Percentiles rank a stretch among this genome's conserved stretches.
These are phyloP conservation scores for Sporothrix brasiliensis DNA, from an alignment of 2,329 filamentous ascomycete genomes.

Conservation along the genomic window DNA sequence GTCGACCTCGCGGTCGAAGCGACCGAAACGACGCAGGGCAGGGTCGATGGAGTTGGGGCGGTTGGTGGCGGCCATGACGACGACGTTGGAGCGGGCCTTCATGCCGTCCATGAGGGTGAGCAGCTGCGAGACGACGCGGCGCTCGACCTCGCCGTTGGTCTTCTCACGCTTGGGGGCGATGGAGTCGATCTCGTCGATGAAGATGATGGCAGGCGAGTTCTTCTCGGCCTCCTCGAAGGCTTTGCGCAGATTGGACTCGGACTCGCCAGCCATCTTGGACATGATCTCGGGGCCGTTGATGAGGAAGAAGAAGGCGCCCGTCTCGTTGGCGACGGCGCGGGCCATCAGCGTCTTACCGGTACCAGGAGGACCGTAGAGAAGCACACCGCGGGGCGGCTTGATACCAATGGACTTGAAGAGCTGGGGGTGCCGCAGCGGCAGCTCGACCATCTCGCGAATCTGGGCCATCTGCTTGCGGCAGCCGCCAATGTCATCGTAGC, in stretches of 20 bases:
- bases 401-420: constrained; percentile 99
- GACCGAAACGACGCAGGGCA: constrained; percentile 93
- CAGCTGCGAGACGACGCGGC: constrained; percentile 96
- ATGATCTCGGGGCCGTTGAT: constrained; percentile 99
- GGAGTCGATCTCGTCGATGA: constrained; percentile 99
- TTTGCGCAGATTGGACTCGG: constrained; percentile 95
- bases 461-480: constrained; percentile 99
- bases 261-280: constrained; percentile 99
- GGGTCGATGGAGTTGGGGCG: constrained; percentile 98
- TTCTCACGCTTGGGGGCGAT: constrained; percentile 99
- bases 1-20: constrained; percentile 98
- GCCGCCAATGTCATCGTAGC: constrained; percentile 98
- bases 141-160: constrained; percentile 98
- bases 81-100: constrained; percentile 98
- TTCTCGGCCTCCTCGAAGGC: constrained; percentile 99
- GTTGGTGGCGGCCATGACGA: constrained; percentile 99
- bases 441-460: constrained; percentile 97
- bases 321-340: constrained; percentile 97
- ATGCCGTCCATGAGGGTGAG: constrained; percentile 98
- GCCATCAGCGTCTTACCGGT: constrained; percentile 99
- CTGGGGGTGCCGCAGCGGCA: constrained; percentile 93
- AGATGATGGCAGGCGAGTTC: constrained; percentile 98
- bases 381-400: constrained; percentile 96
- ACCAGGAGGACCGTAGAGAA: constrained; percentile 95
- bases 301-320: constrained; percentile 97